These are phyloP conservation scores for Diaporthe sp. DNA, from an alignment of 2,329 filamentous ascomycete genomes.

Conservation along the genomic window DNA sequence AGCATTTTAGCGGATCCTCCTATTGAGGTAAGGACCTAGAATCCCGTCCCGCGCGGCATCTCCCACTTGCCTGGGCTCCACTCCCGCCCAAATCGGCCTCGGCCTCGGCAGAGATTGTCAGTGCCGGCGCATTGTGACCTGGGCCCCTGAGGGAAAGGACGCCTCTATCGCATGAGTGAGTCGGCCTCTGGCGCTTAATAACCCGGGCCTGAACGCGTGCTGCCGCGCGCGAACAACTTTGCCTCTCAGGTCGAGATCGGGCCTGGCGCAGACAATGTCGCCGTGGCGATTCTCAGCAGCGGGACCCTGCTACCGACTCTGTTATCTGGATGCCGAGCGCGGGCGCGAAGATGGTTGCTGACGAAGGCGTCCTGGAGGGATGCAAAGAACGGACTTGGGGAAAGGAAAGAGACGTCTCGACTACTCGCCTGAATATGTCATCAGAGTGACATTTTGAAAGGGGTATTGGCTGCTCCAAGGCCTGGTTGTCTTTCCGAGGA, in stretches of 20 bases:
- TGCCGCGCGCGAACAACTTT: not conserved
- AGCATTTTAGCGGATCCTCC: slow-evolving; percentile 1
- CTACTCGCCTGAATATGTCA: not conserved
- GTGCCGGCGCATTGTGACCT: not conserved
- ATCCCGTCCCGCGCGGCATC: slow-evolving; percentile 16
- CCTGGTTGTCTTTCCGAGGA: not conserved
- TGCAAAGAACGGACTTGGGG: not conserved
- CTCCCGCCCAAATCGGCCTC: slow-evolving; percentile 14
- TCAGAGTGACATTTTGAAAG: not conserved
- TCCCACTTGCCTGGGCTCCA: not conserved
- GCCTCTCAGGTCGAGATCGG: not conserved
- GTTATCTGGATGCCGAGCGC: too few relatives aligned
- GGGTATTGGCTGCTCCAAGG: too few relatives aligned
- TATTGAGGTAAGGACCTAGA: not conserved
- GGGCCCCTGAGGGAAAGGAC: not conserved
- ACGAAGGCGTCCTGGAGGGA: too few relatives aligned
- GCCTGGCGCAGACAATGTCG: not conserved
- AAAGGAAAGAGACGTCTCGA: too few relatives aligned
- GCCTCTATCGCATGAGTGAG: not conserved
- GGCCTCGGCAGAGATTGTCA: slow-evolving; percentile 1
- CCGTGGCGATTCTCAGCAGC: not conserved
- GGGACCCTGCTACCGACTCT: not conserved
- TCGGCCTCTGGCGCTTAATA: not conserved
- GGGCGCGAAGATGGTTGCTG: too few relatives aligned
- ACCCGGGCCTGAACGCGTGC: not conserved